A percentile compares a stretch with the other conserved stretches of the same genome.
Evolutionary conservation across 768 basidiomycete genomes (phyloP).

Genomic region (Tricholomella constricta): DNA sequence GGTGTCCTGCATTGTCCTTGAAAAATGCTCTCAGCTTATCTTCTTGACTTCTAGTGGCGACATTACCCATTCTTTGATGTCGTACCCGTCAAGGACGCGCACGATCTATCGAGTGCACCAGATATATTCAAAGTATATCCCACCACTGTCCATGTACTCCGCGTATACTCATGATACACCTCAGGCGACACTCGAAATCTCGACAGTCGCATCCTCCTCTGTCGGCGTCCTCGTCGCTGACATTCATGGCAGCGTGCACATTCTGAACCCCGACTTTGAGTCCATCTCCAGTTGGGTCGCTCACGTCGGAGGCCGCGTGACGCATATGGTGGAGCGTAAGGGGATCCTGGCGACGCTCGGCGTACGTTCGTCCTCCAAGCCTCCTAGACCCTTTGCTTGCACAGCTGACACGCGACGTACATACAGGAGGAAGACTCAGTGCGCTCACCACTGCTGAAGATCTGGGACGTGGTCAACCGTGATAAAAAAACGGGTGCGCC

Average conservation of each 20-base stretch:
- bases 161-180: neutral
- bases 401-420: slow-evolving; percentile 10
- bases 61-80: slow-evolving; percentile 91
- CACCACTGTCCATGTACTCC: neutral
- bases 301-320: slow-evolving; percentile 77
- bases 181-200: slow-evolving; percentile 71
- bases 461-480: slow-evolving; percentile 81
- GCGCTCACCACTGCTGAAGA: slow-evolving; percentile 72
- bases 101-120: slow-evolving; percentile 74
- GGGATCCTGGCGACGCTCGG: slow-evolving; percentile 89
- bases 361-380: slow-evolving; percentile 53
- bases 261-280: slow-evolving; percentile 76
- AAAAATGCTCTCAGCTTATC: neutral
- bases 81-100: slow-evolving; percentile 72
- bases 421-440: slow-evolving; percentile 73
- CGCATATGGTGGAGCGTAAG: slow-evolving; percentile 82
- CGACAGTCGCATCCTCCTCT: slow-evolving; percentile 63
- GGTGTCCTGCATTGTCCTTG: neutral
- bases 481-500: slow-evolving; percentile 69
- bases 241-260: slow-evolving; percentile 80
- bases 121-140: slow-evolving; percentile 72
- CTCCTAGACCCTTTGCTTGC: no score
- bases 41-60: slow-evolving; percentile 59
- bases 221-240: slow-evolving; percentile 78
- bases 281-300: slow-evolving; percentile 75